Evolutionary conservation across 2,329 filamentous ascomycete genomes (phyloP), one percentile per base, ranked within the genome.

Genomic region (Tolypocladium nubicola): DNA sequence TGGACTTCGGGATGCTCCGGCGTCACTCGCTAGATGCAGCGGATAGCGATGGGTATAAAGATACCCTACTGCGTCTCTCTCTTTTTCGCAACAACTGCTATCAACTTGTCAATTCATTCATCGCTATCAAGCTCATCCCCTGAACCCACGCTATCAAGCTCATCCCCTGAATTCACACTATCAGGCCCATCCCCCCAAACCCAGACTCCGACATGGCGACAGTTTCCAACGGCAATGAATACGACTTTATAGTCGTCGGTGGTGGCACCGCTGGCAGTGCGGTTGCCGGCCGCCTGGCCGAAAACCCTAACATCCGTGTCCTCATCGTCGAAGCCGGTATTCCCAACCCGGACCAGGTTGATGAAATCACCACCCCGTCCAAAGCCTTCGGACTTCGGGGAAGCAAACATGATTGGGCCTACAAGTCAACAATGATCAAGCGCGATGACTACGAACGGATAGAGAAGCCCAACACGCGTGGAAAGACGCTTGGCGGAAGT

Each of bases 381-480:
- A 69, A 70, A 10, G 80, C 78, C 40, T 78, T 85, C 62, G 73
- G 77, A 4, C 75, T 84, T 0, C 77, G 81, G 19, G 76, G 74
- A 41, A 79, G 78, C 64, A 68, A 82, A 63, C 76, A 83, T 60
- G 82, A 85, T 67, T 85, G 80, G 80, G 72, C 71, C 0, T 86
- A 83, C 69, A 84, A 85, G 71, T 81, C 80, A 2, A 84, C 80
- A 37, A 77, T 86, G 70, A 76, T 85, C 65, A 76, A 83, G 56
- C 76, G 81, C 2, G 71, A 75, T 13, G 81, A 85, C 62, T 85
- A 85, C 64, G 78, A 79, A 54, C 79, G 83, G 13, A 72, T 85
- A 41, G 82, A 86, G 65, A 84, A 85, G 71, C 82, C 81, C 52
- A 85, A 85, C 65, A 84, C 82, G 11, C 76, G 82, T 45, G 79